Conservation (phyloP, 768 basidiomycete species). For the Mycena epipterygia region DNA sequence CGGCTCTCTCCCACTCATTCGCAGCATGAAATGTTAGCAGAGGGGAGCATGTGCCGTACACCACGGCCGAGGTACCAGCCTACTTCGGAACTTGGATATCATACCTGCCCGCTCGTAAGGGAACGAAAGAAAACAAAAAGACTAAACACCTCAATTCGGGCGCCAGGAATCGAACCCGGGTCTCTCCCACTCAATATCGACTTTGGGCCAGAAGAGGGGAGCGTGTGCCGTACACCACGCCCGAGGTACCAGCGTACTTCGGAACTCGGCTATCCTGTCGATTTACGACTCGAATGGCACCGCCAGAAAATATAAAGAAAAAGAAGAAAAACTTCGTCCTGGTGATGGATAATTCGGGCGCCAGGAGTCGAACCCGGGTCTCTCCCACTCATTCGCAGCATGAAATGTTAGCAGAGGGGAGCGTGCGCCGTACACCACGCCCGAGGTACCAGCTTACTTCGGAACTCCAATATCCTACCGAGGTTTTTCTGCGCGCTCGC, state of each 20-base stretch:
- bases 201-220: neutral
- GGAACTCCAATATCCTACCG: neutral
- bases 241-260: neutral
- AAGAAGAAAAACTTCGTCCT: neutral
- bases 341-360: neutral
- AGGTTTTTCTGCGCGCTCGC: neutral
- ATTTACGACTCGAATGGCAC: too few relatives aligned
- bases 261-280: too few relatives aligned
- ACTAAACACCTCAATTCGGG: neutral
- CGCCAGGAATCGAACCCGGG: conserved; percentile 13
- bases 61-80: neutral
- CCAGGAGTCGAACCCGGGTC: conserved; percentile 3
- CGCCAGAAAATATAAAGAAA: too few relatives aligned
- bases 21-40: neutral
- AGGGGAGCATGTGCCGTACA: conserved; percentile 8
- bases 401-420: neutral
- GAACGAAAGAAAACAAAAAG: neutral
- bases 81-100: neutral
- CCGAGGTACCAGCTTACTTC: neutral
- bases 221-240: neutral
- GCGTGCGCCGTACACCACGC: conserved; percentile 5
- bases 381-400: neutral
- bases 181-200: neutral
- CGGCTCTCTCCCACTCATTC: neutral
- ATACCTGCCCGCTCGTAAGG: too few relatives aligned